A percentile compares a stretch with the other conserved stretches of the same genome.
Conservation (phyloP, 495 filamentous ascomycete species). For the Aspergillus nidulans region DNA sequence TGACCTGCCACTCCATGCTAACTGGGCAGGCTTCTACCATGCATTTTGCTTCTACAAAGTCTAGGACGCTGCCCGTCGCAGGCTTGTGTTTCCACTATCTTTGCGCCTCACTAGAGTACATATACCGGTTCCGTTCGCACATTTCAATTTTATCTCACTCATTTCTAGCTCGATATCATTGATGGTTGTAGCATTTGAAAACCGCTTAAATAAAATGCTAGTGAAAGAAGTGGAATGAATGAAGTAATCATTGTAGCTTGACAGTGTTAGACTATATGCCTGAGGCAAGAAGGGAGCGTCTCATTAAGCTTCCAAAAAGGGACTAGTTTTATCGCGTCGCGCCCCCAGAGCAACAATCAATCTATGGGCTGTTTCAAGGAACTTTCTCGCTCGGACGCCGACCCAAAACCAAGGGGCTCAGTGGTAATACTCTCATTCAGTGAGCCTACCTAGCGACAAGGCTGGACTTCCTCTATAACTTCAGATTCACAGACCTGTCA, state of each 20-base stretch:
- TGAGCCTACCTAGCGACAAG: not conserved
- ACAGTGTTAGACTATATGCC: too few relatives aligned
- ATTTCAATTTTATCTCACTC: not conserved
- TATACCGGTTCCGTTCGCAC: not conserved
- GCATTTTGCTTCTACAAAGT: slow-evolving; percentile 95
- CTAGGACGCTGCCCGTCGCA: slow-evolving; percentile 28
- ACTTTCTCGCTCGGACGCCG: not conserved
- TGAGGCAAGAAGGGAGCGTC: not conserved
- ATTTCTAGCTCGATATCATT: too few relatives aligned
- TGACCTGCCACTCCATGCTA: not conserved
- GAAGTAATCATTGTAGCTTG: too few relatives aligned
- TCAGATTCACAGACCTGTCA: not conserved
- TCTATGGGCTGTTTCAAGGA: not conserved
- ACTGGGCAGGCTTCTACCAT: slow-evolving; percentile 65
- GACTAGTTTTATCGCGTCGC: slow-evolving; percentile 36
- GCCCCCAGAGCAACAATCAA: slow-evolving; percentile 8
- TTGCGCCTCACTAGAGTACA: not conserved
- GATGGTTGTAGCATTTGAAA: too few relatives aligned
- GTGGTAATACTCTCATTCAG: not conserved
- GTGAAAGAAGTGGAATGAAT: too few relatives aligned
- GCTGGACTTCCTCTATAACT: too few relatives aligned
- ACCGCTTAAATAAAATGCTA: too few relatives aligned
- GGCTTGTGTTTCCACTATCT: not conserved
- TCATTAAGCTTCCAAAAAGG: slow-evolving; percentile 24
- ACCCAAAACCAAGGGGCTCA: not conserved